Conservation (phyloP, 2,329 filamentous ascomycete genomes). For the Macrophomina tecta region DNA sequence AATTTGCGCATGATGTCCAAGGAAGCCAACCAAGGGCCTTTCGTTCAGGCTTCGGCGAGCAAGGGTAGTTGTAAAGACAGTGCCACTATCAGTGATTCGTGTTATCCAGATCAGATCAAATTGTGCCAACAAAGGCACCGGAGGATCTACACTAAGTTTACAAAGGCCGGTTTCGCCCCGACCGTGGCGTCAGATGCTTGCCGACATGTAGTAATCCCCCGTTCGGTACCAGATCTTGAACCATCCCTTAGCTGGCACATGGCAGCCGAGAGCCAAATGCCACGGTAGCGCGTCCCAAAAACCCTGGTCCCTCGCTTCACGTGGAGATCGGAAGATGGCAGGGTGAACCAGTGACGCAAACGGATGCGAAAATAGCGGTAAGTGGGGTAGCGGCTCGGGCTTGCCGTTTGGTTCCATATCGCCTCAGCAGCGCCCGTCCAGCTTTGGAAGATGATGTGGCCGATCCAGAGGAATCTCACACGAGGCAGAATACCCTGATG, state of each 20-base stretch:
- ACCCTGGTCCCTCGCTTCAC: no score
- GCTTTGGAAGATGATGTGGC: background rate
- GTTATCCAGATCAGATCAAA: no score
- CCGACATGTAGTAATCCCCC: background rate
- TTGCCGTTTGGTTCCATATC: background rate
- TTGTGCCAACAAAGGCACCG: no score
- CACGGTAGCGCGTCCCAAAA: background rate
- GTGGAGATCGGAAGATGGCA: no score
- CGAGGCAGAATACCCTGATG: no score
- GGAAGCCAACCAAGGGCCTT: no score
- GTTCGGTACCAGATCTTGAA: background rate
- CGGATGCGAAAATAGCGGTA: background rate
- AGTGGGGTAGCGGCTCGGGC: background rate
- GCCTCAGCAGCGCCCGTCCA: background rate
- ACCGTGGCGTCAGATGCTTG: background rate
- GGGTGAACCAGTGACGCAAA: background rate
- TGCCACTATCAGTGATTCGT: no score
- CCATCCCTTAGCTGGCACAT: background rate
- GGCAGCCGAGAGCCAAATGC: background rate
- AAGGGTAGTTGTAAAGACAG: no score
- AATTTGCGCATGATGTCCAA: no score
- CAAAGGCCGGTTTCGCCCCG: background rate
- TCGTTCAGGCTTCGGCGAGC: no score
- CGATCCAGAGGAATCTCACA: background rate
- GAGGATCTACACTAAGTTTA: no score